Evolutionary conservation across 208 protist species (phyloP).

Genomic region (Trypanosoma congolense): DNA sequence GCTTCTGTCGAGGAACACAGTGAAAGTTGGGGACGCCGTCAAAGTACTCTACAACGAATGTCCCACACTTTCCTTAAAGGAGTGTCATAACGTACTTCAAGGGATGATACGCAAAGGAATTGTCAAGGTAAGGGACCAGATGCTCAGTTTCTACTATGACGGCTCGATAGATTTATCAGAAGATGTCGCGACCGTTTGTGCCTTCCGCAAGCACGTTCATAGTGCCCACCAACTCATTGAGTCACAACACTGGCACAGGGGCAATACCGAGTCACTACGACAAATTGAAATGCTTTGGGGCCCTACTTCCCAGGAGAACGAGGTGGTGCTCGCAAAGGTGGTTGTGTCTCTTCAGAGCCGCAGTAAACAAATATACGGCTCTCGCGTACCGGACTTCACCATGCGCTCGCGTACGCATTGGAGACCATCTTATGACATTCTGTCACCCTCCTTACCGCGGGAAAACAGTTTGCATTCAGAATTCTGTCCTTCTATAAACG

Average conservation of each 20-base stretch:
- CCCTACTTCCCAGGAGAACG: conserved; percentile 27
- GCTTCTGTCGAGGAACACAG: conserved; percentile 68
- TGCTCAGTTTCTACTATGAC: conserved; percentile 32
- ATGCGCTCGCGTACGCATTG: conserved; percentile 52
- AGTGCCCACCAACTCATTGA: conserved; percentile 70
- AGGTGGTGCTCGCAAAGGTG: conserved; percentile 44
- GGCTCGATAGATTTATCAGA: conserved; percentile 45
- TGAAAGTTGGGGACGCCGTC: conserved; percentile 66
- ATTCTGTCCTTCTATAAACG: conserved; percentile 34
- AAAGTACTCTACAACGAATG: conserved; percentile 76
- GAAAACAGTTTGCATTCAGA: conserved; percentile 11
- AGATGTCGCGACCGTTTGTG: conserved; percentile 71
- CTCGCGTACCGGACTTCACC: conserved; percentile 74
- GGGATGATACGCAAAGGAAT: conserved; percentile 29
- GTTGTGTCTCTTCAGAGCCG: conserved; percentile 68
- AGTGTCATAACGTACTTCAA: conserved; percentile 47
- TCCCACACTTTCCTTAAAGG: conserved; percentile 42
- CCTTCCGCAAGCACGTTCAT: conserved; percentile 72
- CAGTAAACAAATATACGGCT: conserved; percentile 78
- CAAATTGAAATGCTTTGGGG: conserved; percentile 55
- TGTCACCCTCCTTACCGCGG: conserved; percentile 53
- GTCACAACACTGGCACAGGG: conserved; percentile 69
- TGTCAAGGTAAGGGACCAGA: conserved; percentile 21
- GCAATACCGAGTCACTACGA: conserved; percentile 53
- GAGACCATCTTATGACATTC: conserved; percentile 60